Evolutionary conservation across 164 flowering plant species (phyloP).

Genomic region (Houttuynia cordata): DNA sequence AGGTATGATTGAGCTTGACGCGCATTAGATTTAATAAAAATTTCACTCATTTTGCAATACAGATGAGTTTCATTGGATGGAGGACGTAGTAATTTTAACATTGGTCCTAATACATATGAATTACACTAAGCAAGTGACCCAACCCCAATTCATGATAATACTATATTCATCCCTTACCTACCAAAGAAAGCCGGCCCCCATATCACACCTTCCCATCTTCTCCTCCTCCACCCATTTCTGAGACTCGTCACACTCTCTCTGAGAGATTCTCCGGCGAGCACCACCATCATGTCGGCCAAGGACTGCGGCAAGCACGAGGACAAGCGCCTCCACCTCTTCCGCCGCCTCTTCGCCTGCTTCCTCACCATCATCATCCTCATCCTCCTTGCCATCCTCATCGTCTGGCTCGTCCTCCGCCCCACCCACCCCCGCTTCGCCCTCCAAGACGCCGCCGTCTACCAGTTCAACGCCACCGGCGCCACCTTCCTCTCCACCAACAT

Average conservation of each 20-base stretch:
- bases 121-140: background rate
- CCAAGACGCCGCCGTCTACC: constrained; percentile 10
- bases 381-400: constrained; percentile 4
- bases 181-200: background rate
- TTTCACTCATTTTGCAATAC: too few relatives aligned
- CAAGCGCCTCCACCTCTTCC: constrained; percentile 5
- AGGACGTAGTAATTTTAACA: too few relatives aligned
- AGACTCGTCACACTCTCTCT: background rate
- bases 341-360: background rate
- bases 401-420: constrained; percentile 11
- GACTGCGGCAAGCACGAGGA: constrained; percentile 6
- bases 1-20: too few relatives aligned
- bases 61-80: too few relatives aligned
- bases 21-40: too few relatives aligned
- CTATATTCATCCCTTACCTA: background rate
- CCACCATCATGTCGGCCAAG: constrained; percentile 4
- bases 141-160: background rate
- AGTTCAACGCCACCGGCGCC: constrained; percentile 9
- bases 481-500: constrained; percentile 4
- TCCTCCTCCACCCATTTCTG: background rate
- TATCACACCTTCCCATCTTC: background rate
- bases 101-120: too few relatives aligned
- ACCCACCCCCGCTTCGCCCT: constrained; percentile 9
- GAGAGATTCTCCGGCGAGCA: too few relatives aligned
- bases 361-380: constrained; percentile 5